Percentiles rank a stretch among this genome's conserved stretches.
Evolutionary conservation across 2,329 filamentous ascomycete species (phyloP).

Genomic region (Xylariaceae sp.): DNA sequence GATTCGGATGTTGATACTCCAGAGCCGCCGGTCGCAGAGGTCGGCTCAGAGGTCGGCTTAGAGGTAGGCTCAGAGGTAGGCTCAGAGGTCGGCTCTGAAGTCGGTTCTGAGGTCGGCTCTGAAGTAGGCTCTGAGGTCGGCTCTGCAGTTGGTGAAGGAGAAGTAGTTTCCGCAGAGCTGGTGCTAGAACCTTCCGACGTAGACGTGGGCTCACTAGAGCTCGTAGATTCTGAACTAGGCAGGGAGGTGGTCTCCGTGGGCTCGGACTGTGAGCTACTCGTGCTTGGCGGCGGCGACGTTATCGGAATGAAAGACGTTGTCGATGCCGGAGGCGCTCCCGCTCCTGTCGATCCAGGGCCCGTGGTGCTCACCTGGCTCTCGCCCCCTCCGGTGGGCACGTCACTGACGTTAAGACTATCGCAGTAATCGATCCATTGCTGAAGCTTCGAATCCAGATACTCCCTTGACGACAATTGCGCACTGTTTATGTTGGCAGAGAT

Average conservation of each 20-base stretch:
- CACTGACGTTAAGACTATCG: conserved; percentile 1
- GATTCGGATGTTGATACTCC: conserved; percentile 8
- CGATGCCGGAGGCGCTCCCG: conserved; percentile 16
- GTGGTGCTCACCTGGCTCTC: conserved; percentile 15
- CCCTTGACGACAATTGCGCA: conserved; percentile 26
- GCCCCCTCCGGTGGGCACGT: conserved; percentile 4
- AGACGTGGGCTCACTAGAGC: neutral
- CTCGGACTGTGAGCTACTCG: conserved; percentile 11
- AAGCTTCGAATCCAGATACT: conserved; percentile 36
- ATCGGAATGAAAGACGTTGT: conserved; percentile 11
- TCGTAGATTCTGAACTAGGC: conserved; percentile 2
- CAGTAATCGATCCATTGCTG: conserved; percentile 45
- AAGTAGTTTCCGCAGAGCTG: no score
- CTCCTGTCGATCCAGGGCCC: conserved; percentile 9
- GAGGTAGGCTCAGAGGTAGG: neutral
- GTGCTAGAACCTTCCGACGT: no score
- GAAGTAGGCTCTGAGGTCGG: no score
- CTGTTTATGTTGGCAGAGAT: conserved; percentile 30
- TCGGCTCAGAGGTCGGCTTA: conserved; percentile 5
- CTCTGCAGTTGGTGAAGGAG: no score
- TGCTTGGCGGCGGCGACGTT: conserved; percentile 7
- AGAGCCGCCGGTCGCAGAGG: neutral
- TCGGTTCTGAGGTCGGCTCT: neutral
- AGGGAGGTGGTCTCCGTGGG: neutral
- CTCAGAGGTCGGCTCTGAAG: neutral